Conservation (phyloP, 306 rosid genomes). For the Gynostemma pentaphyllum region DNA sequence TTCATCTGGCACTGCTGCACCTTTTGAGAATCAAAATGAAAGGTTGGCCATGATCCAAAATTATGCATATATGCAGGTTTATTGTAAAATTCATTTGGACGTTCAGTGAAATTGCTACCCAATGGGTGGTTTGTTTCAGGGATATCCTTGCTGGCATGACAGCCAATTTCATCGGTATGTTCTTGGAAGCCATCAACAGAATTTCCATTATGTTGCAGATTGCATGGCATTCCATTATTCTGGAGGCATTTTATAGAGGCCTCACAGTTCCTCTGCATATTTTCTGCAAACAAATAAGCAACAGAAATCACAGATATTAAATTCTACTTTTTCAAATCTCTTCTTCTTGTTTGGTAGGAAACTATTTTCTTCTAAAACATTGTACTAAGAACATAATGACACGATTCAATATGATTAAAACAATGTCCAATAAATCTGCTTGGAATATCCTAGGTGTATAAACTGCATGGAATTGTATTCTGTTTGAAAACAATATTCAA, state of each 20-base stretch:
- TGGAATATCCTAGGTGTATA: no score
- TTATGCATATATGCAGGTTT: conserved; percentile 50
- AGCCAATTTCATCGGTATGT: conserved; percentile 30
- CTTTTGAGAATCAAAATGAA: conserved; percentile 57
- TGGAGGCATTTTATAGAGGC: conserved; percentile 80
- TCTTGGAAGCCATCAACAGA: conserved; percentile 39
- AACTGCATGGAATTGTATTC: no score
- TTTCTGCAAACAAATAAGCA: conserved; percentile 44
- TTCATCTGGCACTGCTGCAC: conserved; percentile 64
- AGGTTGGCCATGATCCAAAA: conserved; percentile 49
- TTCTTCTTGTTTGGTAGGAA: background rate
- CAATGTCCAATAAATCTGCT: conserved; percentile 6
- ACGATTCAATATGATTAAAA: background rate
- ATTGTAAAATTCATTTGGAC: conserved; percentile 43
- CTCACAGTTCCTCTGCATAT: conserved; percentile 67
- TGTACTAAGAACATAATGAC: background rate
- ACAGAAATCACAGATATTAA: conserved; percentile 5
- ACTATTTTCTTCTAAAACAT: background rate
- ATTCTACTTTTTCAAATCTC: background rate
- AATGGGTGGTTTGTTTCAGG: conserved; percentile 33
- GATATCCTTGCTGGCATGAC: conserved; percentile 42
- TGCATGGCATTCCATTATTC: conserved; percentile 55
- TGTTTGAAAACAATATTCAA: conserved; percentile 3
- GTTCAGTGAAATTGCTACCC: conserved; percentile 46
- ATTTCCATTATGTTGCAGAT: conserved; percentile 43